Evolutionary conservation across 441 rosid species (phyloP), one percentile per base, ranked within the genome.

Genomic region (Erodium moschatum): DNA sequence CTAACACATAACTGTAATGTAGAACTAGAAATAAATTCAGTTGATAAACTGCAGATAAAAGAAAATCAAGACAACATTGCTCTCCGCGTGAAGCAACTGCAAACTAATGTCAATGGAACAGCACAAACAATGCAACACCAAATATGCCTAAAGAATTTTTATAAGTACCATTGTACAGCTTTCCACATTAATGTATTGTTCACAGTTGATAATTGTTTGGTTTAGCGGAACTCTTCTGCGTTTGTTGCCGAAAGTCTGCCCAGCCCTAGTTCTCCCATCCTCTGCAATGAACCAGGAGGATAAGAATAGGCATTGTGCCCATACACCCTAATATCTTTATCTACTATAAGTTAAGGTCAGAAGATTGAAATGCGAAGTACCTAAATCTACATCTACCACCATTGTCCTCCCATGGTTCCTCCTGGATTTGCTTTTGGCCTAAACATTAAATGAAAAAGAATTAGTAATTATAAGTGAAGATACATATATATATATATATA

Each of bases 351-450:
- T 46, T 13, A 2, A 11, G 52, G 52, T 46, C 1, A 33, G 38
- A 33, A 33, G 4, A 33, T 3, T 33, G 15, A 46, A 46, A 4
- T 13, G 13, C 16, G 12, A 33, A 18, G 70, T 74, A 89, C 97
- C 96, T 68, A 91, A 81, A 60, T 86, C 96, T 48, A 85, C 75
- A 80, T 85, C 91, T 68, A 85, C 82, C 19, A 84, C 54, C 27
- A 70, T 61, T 13, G 71, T 12, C 35, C 85, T 76, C 65, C 78
- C 74, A 13, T 61, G 75, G 65, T 77, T 67, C 73, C 87, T 75
- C 75, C 75, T 77, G 19, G 92, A 80, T 77, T 82, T 88, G 76
- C 68, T 86, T 77, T 81, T 82, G 52, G 96, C 97, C 95, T 91
- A 46, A 69, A 31, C 48, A 82, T 38, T 20, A 74, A 67, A 75